These are phyloP conservation scores for Eucalyptus virginea DNA, from an alignment of 345 rosid species.

Conservation along the genomic window DNA sequence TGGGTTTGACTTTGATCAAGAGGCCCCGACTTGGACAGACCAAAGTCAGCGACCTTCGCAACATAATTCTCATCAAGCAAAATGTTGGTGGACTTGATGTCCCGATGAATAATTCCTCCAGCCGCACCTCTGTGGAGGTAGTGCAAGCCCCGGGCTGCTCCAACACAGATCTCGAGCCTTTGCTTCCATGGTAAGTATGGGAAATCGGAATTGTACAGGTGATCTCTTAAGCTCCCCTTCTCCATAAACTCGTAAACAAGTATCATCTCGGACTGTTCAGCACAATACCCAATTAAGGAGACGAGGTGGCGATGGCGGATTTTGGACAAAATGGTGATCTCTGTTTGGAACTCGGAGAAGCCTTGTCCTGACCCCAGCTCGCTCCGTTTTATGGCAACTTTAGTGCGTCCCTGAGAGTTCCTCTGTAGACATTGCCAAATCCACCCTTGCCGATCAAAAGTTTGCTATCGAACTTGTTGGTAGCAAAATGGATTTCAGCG, in stretches of 20 bases:
- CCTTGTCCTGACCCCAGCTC: constrained; percentile 37
- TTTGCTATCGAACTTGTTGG: constrained; percentile 21
- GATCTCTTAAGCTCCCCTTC: constrained; percentile 38
- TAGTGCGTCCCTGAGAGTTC: constrained; percentile 14
- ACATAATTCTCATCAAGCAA: constrained; percentile 24
- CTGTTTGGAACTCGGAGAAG: constrained; percentile 35
- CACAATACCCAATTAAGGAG: constrained; percentile 59
- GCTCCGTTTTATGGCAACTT: constrained; percentile 39
- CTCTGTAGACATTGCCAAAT: constrained; percentile 30
- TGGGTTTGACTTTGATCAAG: constrained; percentile 10
- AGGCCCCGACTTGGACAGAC: constrained; percentile 31
- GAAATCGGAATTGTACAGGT: constrained; percentile 15
- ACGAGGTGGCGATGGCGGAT: constrained; percentile 59
- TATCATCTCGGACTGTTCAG: constrained; percentile 46
- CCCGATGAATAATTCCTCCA: constrained; percentile 44
- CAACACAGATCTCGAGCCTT: constrained; percentile 52
- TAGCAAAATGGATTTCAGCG: constrained; percentile 24
- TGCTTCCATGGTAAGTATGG: constrained; percentile 36
- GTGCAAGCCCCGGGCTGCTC: constrained; percentile 37
- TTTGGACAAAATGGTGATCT: constrained; percentile 45
- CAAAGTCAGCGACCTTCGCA: constrained; percentile 57
- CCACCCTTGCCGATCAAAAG: constrained; percentile 32
- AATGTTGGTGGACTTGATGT: constrained; percentile 49
- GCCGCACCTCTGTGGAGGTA: constrained; percentile 36
- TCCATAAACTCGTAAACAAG: constrained; percentile 54